Evolutionary conservation across 2,329 filamentous ascomycete species (phyloP), one percentile per base, ranked within the genome.

Genomic region (Colletotrichum ledebouriae): DNA sequence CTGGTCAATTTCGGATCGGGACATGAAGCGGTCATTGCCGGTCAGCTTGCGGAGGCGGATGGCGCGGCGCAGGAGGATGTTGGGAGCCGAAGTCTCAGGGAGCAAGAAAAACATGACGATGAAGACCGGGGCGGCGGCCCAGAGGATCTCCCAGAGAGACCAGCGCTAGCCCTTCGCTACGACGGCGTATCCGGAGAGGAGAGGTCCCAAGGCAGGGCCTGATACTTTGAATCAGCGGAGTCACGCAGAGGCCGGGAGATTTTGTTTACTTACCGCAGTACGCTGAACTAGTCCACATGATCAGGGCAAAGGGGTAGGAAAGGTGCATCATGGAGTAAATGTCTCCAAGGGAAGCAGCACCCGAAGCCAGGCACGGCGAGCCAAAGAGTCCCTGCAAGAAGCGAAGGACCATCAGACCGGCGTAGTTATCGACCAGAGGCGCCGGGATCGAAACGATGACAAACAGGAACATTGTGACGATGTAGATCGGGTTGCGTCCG

Each of bases 301-400:
- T 84, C 71, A 91, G 81, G 3, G 85, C 84, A 70, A 88, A 89
- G 0, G 88, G 87, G 20, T 55, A 55, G 3, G 33, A 39, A 0
- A 90, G 76, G 17, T 85, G 81, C 71, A 86, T 79, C 17, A 88
- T 75, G 49, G 81, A 85, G 73, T 86, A 89, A 74, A 87, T 84
- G 71, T 87, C 85, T 56, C 81, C 80, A 0, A 86, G 78, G 0
- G 84, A 83, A 3, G 85, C 85, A 29, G 81, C 85, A 5, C 84
- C 85, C 0, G 85, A 90, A 0, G 90, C 89, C 7, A 93, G 78
- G 75, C 87, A 89, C 0, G 90, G 90, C 7, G 84, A 87, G 9
- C 89, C 89, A 71, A 91, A 89, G 81, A 91, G 89, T 2, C 89
- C 89, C 67, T 88, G 87, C 4, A 91, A 77, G 77, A 91, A 91